Base-by-base conservation (phyloP, 768 basidiomycete species). In the Xerocomellus amylosporus region DNA sequence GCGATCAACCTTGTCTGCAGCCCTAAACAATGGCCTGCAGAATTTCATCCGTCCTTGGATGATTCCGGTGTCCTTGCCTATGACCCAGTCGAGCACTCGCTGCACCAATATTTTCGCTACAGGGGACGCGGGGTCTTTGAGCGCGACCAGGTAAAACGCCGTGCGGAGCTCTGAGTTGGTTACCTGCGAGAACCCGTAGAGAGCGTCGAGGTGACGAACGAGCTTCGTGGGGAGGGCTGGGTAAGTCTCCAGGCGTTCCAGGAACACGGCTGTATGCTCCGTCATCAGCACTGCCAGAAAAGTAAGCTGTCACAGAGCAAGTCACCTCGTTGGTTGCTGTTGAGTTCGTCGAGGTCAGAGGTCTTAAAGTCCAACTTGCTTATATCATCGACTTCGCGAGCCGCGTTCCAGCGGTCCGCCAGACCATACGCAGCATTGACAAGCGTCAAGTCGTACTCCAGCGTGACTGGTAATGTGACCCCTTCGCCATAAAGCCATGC, bases 401-500 rank as follows among this genome's bases (percentile, higher is more conserved):
- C 74, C 17, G 67, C 68, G 26, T 82, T 70, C 84, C 85, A 85
- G 46, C 73, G 67, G 34, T 74, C 73, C 17, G 82, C 84, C 13
- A 85, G 73, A 28, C 68, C 72, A 46, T 79, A 76, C n/a, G 82
- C 79, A 45, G 76, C 72, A 47, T 76, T 71, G 4, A 79, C 79
- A 3, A 85, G 74, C 13, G 79, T 73, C 46, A 76, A 69, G 59
- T 86, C 84, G 54, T 84, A 86, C 39, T 77, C 68, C 56, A 80
- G 67, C 46, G 78, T 64, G 2, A 74, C 77, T 12, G 80, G 82
- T 8, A 86, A 69, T 43, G 73, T 69, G 10, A 69, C 54, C 12
- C 84, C 83, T 59, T 80, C 75, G 15, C 83, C 85, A 52, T 81
- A 76, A 37, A 85, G 66, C 84, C 84, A 86, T 15, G 69, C 75